Base-by-base conservation (phyloP, 1,139 yeast genomes). In the Zygosaccharomyces pseudobailii region DNA sequence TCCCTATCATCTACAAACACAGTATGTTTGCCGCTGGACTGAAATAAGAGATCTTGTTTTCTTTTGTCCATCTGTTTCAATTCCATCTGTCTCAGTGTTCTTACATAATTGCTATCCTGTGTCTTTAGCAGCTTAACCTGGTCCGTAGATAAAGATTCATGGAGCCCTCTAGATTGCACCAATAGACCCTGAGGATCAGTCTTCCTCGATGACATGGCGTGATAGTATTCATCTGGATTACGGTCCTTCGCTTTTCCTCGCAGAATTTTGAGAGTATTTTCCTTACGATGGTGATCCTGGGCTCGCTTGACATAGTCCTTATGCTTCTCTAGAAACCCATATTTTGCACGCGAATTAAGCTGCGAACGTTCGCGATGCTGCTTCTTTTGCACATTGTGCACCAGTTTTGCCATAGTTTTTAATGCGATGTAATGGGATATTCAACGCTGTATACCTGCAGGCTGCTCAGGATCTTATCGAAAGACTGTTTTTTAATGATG, bases 161-260 rank as follows among this genome's bases (percentile, higher is more conserved):
- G 58, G 54, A 82, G 86, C 38, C 75, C 78, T 55, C 95, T 72
- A 39, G 86, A 87, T 3, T 82, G 69, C 8, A 86, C 67, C 43
- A 84, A 63, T 10, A 86, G 73, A 1, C 97, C 97, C 10, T 62
- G 56, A 3, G 74, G 72, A 55, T 87, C 95, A 3, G 95, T 81
- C 57, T 74, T 75, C 52, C 75, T 73, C 23, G 75, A 73, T 37
- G 84, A 79, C 97, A 92, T 92, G 20, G 88, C 92, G 78, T 88
- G 96, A 68, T 89, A 88, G 70, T 86, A 92, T 67, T 92, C 98
- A 75, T 92, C 97, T n/a, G 95, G 95, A 65, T 92, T 92, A 57
- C 89, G 78, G 40, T 76, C 75, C 39, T 75, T 72, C 1, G 87
- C 95, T 65, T 88, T 88, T 42, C 74, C 74, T 59, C 87, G 79